Percentiles rank a stretch among this genome's conserved stretches.
Conservation (phyloP, 768 basidiomycete species). For the Mycena kentingensis region DNA sequence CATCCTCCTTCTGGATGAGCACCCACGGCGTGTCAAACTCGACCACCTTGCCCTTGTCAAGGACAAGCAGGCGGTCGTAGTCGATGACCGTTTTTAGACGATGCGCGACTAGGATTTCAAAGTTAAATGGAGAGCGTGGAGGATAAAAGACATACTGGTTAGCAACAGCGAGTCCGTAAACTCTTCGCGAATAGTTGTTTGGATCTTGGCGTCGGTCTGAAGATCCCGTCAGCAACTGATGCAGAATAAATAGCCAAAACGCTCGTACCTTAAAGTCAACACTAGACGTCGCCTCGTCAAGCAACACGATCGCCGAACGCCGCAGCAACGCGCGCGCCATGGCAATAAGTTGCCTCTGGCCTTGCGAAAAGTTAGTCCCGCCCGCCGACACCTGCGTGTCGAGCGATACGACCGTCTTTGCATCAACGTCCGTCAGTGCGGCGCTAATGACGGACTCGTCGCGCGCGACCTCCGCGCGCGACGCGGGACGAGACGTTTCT, state of each 20-base stretch:
- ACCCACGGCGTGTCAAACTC: conserved; percentile 76
- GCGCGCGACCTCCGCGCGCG: conserved; percentile 40
- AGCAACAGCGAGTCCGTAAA: conserved; percentile 75
- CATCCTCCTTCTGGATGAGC: conserved; percentile 61
- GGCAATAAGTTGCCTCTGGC: conserved; percentile 85
- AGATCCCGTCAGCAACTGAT: neutral
- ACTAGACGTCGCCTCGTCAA: conserved; percentile 85
- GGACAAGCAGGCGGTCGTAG: conserved; percentile 75
- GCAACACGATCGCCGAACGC: conserved; percentile 72
- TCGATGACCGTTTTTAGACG: conserved; percentile 78
- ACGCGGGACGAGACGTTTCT: conserved; percentile 43
- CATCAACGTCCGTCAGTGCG: conserved; percentile 54
- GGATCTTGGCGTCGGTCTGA: conserved; percentile 87
- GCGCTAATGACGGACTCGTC: conserved; percentile 23
- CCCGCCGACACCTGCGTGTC: conserved; percentile 83
- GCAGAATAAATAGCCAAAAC: neutral
- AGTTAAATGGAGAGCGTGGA: neutral
- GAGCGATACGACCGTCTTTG: conserved; percentile 60
- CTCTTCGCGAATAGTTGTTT: conserved; percentile 83
- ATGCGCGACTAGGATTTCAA: conserved; percentile 62
- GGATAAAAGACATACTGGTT: conserved; percentile 52
- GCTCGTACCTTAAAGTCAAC: conserved; percentile 58
- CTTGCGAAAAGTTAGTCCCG: conserved; percentile 90
- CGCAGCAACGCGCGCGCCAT: conserved; percentile 82
- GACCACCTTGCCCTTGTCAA: conserved; percentile 71